Percentiles rank a stretch among this genome's conserved stretches.
Conservation (phyloP, 306 rosid species). For the Cucumis sativus region Cucumber_9930_V3 NC_026658.2:14731001-14731500, state of each 20-base stretch:
- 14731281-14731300: too few species aligned
- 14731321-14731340: too few species aligned
- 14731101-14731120: neutral
- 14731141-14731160: neutral
- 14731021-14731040: slow-evolving; percentile 71
- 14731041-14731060: slow-evolving; percentile 83
- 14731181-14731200: neutral
- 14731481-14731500: neutral
- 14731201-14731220: neutral
- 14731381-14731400: too few species aligned
- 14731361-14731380: too few species aligned
- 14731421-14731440: too few species aligned
- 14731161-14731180: neutral
- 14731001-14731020: slow-evolving; percentile 80
- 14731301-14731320: too few species aligned
- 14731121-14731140: neutral
- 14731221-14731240: neutral
- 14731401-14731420: too few species aligned
- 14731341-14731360: too few species aligned
- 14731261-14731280: too few species aligned
- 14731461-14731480: too few species aligned
- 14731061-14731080: slow-evolving; percentile 60
- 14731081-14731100: slow-evolving; percentile 41
- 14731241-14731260: too few species aligned
- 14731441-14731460: too few species aligned